Conservation (phyloP, 2,329 filamentous ascomycete genomes). For the Penicillium oxalicum region DNA sequence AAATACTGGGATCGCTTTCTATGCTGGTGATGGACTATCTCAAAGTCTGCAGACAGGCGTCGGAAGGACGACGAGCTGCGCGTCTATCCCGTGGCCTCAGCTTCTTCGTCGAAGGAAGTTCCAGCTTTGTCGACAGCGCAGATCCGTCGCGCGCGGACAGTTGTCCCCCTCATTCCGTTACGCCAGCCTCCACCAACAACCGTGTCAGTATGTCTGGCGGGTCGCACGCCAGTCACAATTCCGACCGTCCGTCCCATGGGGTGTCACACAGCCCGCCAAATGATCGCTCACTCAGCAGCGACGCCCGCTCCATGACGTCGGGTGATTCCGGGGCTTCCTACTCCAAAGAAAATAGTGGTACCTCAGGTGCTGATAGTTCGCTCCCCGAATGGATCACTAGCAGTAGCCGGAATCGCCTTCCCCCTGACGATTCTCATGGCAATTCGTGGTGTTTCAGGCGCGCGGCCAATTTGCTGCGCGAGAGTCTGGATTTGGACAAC, state of each 20-base stretch:
- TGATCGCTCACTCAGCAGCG: conserved; percentile 25
- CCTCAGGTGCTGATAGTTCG: conserved; percentile 23
- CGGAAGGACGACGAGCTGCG: conserved; percentile 49
- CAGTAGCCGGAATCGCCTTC: conserved; percentile 22
- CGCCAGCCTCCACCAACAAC: conserved; percentile 19
- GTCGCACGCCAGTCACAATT: conserved; percentile 18
- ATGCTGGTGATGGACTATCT: conserved; percentile 56
- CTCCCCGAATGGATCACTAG: conserved; percentile 30
- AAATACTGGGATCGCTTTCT: conserved; percentile 53
- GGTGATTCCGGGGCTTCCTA: conserved; percentile 21
- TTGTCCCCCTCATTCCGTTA: conserved; percentile 12
- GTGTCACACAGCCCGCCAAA: conserved; percentile 14
- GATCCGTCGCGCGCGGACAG: conserved; percentile 22
- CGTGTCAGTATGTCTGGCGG: conserved; percentile 20
- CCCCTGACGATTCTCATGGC: conserved; percentile 31
- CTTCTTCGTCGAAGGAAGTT: conserved; percentile 50
- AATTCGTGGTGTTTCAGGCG: conserved; percentile 43
- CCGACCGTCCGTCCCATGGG: conserved; percentile 15
- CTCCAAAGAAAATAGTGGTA: conserved; percentile 23
- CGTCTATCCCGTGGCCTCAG: conserved; percentile 51
- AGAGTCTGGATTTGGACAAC: conserved; percentile 42
- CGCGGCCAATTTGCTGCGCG: conserved; percentile 44
- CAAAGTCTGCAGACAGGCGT: conserved; percentile 48
- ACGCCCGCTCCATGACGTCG: conserved; percentile 23
- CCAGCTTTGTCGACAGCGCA: conserved; percentile 32